phyloP scores from a whole-genome alignment of 352 stramenopile genomes.

The Phytophthora capsici region DNA sequence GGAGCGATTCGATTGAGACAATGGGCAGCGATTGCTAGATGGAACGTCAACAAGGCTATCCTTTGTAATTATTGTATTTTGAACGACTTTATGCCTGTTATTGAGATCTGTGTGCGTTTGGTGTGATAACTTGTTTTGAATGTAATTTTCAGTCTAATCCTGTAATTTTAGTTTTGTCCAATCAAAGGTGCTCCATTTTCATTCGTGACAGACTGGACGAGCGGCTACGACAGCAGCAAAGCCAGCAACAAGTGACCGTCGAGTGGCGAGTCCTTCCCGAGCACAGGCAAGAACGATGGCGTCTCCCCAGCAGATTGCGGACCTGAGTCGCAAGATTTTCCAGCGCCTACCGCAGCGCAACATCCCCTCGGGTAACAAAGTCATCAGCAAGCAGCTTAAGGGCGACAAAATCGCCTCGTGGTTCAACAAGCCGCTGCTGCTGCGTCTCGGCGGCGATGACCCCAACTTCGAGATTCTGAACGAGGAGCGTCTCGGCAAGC shows the following conservation, averaged over 20 bases:
- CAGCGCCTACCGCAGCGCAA: slow-evolving; percentile 86
- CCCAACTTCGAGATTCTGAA: slow-evolving; percentile 88
- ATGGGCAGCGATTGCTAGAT: slow-evolving; percentile 15
- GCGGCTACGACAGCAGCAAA: slow-evolving; percentile 30
- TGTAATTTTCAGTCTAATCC: not conserved
- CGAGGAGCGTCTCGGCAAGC: slow-evolving; percentile 73
- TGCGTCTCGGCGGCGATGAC: slow-evolving; percentile 82
- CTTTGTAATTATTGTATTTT: slow-evolving; percentile 9
- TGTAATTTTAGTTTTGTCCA: slow-evolving; percentile 24
- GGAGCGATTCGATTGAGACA: slow-evolving; percentile 7
- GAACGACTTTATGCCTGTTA: slow-evolving; percentile 3
- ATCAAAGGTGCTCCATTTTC: not conserved
- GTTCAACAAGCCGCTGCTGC: slow-evolving; percentile 85
- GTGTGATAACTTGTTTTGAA: not conserved
- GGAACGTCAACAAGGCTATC: slow-evolving; percentile 27
- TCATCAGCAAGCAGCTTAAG: slow-evolving; percentile 90
- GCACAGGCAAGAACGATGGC: slow-evolving; percentile 31
- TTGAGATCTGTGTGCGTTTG: not conserved
- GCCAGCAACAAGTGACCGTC: slow-evolving; percentile 4
- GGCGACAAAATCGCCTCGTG: slow-evolving; percentile 86
- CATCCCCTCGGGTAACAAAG: slow-evolving; percentile 85
- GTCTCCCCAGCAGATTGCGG: slow-evolving; percentile 71
- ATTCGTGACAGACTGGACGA: slow-evolving; percentile 24
- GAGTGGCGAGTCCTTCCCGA: slow-evolving; percentile 5
- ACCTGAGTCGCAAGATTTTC: slow-evolving; percentile 89